Evolutionary conservation across 805 yeast genomes (phyloP).

Genomic region (Ogataea sp.): DNA sequence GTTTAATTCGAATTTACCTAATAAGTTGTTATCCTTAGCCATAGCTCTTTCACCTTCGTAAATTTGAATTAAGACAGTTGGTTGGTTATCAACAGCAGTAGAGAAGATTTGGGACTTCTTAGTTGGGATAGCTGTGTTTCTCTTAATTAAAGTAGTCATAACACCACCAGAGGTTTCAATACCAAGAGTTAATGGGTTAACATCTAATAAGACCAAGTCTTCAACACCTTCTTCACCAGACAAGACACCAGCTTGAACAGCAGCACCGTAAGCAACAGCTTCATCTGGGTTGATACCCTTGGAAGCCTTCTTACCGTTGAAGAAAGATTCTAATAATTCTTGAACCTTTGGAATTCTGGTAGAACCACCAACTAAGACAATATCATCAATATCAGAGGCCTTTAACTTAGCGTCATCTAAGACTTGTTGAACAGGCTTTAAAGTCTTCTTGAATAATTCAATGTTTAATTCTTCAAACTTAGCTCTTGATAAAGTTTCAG

Average conservation of each 20-base stretch:
- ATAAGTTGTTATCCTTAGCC: constrained; percentile 86
- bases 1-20: constrained; percentile 80
- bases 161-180: constrained; percentile 97
- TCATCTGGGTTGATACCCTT: constrained; percentile 99
- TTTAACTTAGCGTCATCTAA: constrained; percentile 87
- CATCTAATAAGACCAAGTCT: constrained; percentile 84
- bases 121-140: constrained; percentile 94
- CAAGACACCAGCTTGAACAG: constrained; percentile 97
- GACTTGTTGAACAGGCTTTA: constrained; percentile 94
- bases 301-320: constrained; percentile 91
- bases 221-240: constrained; percentile 94
- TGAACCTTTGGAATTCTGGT: constrained; percentile 99
- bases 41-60: constrained; percentile 95
- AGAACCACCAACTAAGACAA: constrained; percentile 97
- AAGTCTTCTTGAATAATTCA: constrained; percentile 87
- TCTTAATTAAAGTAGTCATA: constrained; percentile 90
- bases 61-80: constrained; percentile 89
- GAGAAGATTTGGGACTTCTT: constrained; percentile 93
- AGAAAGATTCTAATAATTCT: constrained; percentile 81
- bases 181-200: constrained; percentile 90
- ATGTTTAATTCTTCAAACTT: constrained; percentile 95
- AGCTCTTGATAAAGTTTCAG: constrained; percentile 93
- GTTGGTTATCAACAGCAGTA: constrained; percentile 94
- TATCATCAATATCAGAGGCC: constrained; percentile 84
- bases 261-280: constrained; percentile 99